A percentile compares a stretch with the other conserved stretches of the same genome.
Conservation (phyloP, 768 basidiomycete genomes). For the Kwoniella heveanensis region DNA sequence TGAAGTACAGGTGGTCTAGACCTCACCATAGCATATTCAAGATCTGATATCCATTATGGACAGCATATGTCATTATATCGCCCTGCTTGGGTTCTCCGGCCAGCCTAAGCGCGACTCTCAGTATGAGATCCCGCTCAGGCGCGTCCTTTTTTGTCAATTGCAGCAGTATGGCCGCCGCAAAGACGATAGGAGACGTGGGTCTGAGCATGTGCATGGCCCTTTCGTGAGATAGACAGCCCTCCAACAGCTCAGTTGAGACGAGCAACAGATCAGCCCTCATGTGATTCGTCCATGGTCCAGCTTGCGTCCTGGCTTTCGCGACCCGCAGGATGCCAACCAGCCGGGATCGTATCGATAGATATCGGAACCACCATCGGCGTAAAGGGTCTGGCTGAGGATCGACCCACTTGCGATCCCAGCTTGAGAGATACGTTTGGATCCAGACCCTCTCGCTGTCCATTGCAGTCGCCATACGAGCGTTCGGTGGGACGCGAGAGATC, state of each 20-base stretch:
- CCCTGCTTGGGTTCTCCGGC: slow-evolving; percentile 16
- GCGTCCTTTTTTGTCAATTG: slow-evolving; percentile 8
- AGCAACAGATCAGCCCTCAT: slow-evolving; percentile 10
- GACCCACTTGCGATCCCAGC: slow-evolving; percentile 15
- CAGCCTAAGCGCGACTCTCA: slow-evolving; percentile 14
- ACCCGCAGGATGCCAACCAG: slow-evolving; percentile 16
- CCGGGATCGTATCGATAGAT: slow-evolving; percentile 7
- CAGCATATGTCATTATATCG: slow-evolving; percentile 12
- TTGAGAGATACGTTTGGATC: slow-evolving; percentile 8
- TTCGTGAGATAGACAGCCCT: slow-evolving; percentile 12
- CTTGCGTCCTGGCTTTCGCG: slow-evolving; percentile 5
- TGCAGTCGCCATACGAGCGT: neutral
- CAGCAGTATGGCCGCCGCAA: slow-evolving; percentile 13
- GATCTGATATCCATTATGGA: slow-evolving; percentile 21
- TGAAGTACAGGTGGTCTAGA: neutral
- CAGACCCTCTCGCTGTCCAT: slow-evolving; percentile 19
- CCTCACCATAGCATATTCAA: slow-evolving; percentile 23
- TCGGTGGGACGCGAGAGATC: slow-evolving; percentile 1
- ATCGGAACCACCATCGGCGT: slow-evolving; percentile 18
- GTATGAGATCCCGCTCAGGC: slow-evolving; percentile 7
- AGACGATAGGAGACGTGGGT: slow-evolving; percentile 15
- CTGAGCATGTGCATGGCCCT: slow-evolving; percentile 20
- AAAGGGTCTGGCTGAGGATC: slow-evolving; percentile 13
- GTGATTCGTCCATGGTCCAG: slow-evolving; percentile 15
- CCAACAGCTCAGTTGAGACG: slow-evolving; percentile 10